Percentiles rank a stretch among this genome's conserved stretches.
Conservation (phyloP, 495 filamentous ascomycete species). For the Podospora australis region DNA sequence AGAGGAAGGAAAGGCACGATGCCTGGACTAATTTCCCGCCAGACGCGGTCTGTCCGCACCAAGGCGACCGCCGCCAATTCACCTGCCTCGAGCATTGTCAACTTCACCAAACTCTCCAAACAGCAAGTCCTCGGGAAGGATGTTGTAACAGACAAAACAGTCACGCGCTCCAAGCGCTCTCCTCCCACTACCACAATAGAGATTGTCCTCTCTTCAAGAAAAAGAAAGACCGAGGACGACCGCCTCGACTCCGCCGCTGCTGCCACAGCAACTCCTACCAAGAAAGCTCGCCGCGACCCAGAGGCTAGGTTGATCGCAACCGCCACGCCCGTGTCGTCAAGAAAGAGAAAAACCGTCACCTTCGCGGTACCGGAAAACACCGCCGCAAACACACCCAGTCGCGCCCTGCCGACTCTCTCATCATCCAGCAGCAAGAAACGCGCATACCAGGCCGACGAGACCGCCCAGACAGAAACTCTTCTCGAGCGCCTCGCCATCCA, state of each 20-base stretch:
- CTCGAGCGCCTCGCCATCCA: slow-evolving; percentile 37
- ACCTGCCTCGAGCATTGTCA: slow-evolving; percentile 23
- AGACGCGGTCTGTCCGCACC: slow-evolving; percentile 20
- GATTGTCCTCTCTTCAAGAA: slow-evolving; percentile 24
- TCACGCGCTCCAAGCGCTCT: slow-evolving; percentile 6
- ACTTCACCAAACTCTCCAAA: slow-evolving; percentile 38
- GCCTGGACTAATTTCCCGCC: slow-evolving; percentile 25
- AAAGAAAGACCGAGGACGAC: slow-evolving; percentile 26
- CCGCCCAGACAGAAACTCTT: slow-evolving; percentile 23
- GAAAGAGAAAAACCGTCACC: slow-evolving; percentile 24
- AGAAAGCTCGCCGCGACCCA: slow-evolving; percentile 20
- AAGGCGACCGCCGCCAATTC: slow-evolving; percentile 16
- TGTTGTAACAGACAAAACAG: slow-evolving; percentile 9
- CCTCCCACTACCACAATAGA: slow-evolving; percentile 28
- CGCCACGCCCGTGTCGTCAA: slow-evolving; percentile 4
- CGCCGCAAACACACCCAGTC: slow-evolving; percentile 1
- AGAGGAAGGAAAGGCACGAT: slow-evolving; percentile 14
- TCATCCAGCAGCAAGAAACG: slow-evolving; percentile 19
- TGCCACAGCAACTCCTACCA: slow-evolving; percentile 12
- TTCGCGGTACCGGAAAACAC: slow-evolving; percentile 17
- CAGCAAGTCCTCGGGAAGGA: slow-evolving; percentile 27
- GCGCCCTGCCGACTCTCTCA: neutral
- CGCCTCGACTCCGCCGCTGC: slow-evolving; percentile 2
- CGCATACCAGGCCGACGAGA: slow-evolving; percentile 13
- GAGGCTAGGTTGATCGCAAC: slow-evolving; percentile 6